A percentile compares a stretch with the other conserved stretches of the same genome.
Evolutionary conservation across 78 protist species (phyloP).

Genomic region (Corallochytrium limacisporum): DNA sequence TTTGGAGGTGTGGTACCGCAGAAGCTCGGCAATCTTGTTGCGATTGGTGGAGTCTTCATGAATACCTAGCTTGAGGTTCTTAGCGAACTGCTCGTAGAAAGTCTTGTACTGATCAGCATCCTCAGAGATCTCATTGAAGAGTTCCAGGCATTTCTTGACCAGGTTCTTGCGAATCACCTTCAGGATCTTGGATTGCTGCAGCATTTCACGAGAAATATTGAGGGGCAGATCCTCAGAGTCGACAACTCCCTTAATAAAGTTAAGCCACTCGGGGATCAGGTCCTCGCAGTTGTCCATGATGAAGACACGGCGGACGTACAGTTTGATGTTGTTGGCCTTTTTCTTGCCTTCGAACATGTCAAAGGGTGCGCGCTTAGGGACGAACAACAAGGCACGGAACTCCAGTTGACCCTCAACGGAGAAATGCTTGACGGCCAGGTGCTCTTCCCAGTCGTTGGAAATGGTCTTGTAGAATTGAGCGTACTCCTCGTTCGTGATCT

Average conservation of each 20-base stretch:
- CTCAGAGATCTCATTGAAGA: constrained; percentile 91
- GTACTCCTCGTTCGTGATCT: constrained; percentile 96
- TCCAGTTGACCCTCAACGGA: constrained; percentile 96
- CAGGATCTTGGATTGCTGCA: constrained; percentile 97
- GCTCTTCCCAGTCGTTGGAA: constrained; percentile 98
- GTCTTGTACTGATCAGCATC: constrained; percentile 92
- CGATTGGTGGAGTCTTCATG: constrained; percentile 97
- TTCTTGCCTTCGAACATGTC: constrained; percentile 93
- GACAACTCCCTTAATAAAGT: constrained; percentile 96
- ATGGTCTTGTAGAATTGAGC: constrained; percentile 96
- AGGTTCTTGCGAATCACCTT: constrained; percentile 96
- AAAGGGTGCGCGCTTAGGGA: constrained; percentile 96
- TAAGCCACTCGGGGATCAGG: constrained; percentile 94
- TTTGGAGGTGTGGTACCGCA: constrained; percentile 90
- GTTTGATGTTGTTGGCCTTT: constrained; percentile 96
- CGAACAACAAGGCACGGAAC: constrained; percentile 92
- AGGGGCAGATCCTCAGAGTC: constrained; percentile 99
- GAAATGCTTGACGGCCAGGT: constrained; percentile 98
- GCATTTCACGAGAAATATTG: constrained; percentile 98
- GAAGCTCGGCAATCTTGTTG: constrained; percentile 85
- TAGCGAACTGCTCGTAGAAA: constrained; percentile 94
- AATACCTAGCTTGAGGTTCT: constrained; percentile 98
- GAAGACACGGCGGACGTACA: constrained; percentile 98
- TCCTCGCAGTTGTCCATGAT: constrained; percentile 99
- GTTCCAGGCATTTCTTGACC: constrained; percentile 93